Conservation (phyloP, 768 basidiomycete genomes). For the Paxillus rubicundulus region DNA sequence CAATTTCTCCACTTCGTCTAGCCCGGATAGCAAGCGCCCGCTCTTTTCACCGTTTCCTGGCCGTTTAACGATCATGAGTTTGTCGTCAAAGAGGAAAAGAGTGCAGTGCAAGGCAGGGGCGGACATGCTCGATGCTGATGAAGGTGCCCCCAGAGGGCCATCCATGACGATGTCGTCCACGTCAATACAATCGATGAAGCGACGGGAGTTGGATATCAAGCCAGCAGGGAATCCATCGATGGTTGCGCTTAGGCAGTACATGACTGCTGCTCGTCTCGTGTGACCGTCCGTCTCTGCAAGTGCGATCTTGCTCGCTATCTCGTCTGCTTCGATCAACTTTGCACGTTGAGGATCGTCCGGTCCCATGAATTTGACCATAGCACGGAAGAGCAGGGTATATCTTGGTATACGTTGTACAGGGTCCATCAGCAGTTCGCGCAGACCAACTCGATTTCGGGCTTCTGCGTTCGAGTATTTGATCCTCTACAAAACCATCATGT, state of each 20-base stretch:
- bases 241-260: conserved; percentile 79
- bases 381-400: conserved; percentile 89
- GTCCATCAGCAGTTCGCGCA: conserved; percentile 92
- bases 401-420: conserved; percentile 95
- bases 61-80: conserved; percentile 87
- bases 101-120: conserved; percentile 71
- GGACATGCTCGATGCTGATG: conserved; percentile 40
- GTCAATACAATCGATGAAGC: conserved; percentile 90
- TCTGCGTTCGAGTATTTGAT: conserved; percentile 84
- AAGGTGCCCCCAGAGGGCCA: conserved; percentile 38
- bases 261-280: conserved; percentile 83
- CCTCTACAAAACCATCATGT: conserved; percentile 44
- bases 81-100: conserved; percentile 92
- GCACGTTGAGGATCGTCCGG: conserved; percentile 72
- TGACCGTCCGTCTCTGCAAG: conserved; percentile 89
- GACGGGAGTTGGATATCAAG: conserved; percentile 84
- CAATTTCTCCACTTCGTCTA: conserved; percentile 76
- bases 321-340: conserved; percentile 80
- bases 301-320: conserved; percentile 87
- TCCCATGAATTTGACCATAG: conserved; percentile 88
- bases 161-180: conserved; percentile 77
- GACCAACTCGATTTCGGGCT: conserved; percentile 74
- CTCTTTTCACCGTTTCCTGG: conserved; percentile 73
- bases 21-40: conserved; percentile 66
- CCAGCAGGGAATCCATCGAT: conserved; percentile 91